Percentiles rank a stretch among this genome's conserved stretches.
Conservation (phyloP, 306 rosid species). For the Cucurbita maxima region DNA sequence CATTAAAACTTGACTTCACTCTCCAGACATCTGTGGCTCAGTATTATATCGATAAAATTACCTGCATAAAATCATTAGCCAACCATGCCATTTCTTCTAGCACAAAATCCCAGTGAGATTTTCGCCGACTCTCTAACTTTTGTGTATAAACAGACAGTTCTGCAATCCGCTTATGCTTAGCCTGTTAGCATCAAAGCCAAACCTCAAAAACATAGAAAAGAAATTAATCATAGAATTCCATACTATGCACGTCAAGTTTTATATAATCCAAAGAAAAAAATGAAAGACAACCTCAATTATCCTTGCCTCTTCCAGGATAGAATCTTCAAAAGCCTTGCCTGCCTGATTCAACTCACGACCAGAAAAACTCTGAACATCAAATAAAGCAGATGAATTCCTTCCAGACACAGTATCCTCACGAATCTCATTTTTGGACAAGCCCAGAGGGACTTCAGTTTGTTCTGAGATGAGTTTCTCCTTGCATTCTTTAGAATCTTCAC, state of each 20-base stretch:
- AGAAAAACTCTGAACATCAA: conserved; percentile 31
- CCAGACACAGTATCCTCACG: conserved; percentile 25
- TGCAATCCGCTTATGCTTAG: conserved; percentile 80
- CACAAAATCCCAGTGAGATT: conserved; percentile 90
- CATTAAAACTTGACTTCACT: not conserved
- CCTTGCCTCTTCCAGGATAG: conserved; percentile 80
- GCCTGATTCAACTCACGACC: conserved; percentile 27
- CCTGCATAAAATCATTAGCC: conserved; percentile 99
- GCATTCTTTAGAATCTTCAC: conserved; percentile 25
- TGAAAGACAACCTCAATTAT: conserved; percentile 55
- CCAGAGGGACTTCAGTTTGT: conserved; percentile 20
- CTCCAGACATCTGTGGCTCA: not conserved
- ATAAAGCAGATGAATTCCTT: conserved; percentile 19
- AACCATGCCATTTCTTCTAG: conserved; percentile 97
- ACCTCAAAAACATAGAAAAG: conserved; percentile 10
- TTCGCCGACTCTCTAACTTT: conserved; percentile 36
- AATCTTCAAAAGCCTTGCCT: conserved; percentile 77
- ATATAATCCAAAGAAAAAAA: conserved; percentile 8
- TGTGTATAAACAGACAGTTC: conserved; percentile 55
- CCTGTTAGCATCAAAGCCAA: conserved; percentile 36
- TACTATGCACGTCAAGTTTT: not conserved
- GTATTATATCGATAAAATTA: conserved; percentile 9
- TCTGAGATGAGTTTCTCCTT: conserved; percentile 22
- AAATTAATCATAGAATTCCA: conserved; percentile 7
- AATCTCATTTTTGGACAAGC: conserved; percentile 19